Conservation (phyloP, 805 yeast species). For the Nakazawaea anatomiae region DNA sequence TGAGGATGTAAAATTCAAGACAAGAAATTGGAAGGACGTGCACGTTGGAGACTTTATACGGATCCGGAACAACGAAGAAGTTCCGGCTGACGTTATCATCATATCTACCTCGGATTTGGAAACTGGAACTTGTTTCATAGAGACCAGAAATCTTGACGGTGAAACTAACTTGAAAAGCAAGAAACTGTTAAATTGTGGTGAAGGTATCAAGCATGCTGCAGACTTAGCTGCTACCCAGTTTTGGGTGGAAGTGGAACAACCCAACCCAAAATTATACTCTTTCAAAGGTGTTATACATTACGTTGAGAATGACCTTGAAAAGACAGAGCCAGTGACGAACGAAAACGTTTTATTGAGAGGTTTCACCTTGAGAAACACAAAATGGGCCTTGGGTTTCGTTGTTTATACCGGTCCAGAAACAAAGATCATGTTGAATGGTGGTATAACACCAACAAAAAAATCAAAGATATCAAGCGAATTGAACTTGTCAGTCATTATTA, state of each 20-base stretch:
- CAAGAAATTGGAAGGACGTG: constrained; percentile 65
- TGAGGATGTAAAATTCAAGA: constrained; percentile 24
- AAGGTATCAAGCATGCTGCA: constrained; percentile 39
- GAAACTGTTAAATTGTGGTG: constrained; percentile 58
- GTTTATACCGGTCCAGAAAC: constrained; percentile 75
- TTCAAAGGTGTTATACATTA: constrained; percentile 68
- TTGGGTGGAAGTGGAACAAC: constrained; percentile 79
- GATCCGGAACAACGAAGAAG: constrained; percentile 62
- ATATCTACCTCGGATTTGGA: constrained; percentile 67
- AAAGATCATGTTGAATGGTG: constrained; percentile 76
- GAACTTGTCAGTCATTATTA: constrained; percentile 62
- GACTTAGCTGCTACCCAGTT: constrained; percentile 49
- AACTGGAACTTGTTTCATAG: constrained; percentile 55
- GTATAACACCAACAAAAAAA: constrained; percentile 71
- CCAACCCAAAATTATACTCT: constrained; percentile 70
- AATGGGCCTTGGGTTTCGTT: constrained; percentile 78
- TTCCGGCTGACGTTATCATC: constrained; percentile 71
- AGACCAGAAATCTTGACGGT: constrained; percentile 80
- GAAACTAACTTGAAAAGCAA: constrained; percentile 73
- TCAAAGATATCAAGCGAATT: constrained; percentile 71
- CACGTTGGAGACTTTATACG: constrained; percentile 71
- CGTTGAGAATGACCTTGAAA: constrained; percentile 30
- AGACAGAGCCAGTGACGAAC: constrained; percentile 61
- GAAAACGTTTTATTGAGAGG: constrained; percentile 72
- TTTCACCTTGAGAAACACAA: constrained; percentile 71